phyloP scores from a whole-genome alignment of 2,329 filamentous ascomycete species.

The Westerdykella aurantiaca region DNA sequence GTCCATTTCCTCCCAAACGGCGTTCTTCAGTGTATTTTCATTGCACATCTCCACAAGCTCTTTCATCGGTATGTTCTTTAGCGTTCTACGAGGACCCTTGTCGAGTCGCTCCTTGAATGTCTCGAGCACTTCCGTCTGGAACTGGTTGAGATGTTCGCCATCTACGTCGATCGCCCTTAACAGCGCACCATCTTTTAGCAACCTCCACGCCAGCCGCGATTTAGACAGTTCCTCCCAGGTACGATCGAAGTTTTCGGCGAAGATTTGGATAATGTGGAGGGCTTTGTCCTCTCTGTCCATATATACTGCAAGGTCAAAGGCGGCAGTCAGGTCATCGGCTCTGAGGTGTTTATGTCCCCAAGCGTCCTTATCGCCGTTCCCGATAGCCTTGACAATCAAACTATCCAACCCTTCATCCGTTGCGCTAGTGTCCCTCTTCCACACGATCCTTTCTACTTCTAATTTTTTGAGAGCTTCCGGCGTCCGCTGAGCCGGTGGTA shows the following conservation, averaged over 20 bases:
- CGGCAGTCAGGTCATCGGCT: slow-evolving; percentile 11
- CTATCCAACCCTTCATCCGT: slow-evolving; percentile 10
- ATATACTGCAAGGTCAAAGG: slow-evolving; percentile 13
- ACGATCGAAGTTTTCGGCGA: slow-evolving; percentile 12
- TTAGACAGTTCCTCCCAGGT: slow-evolving; percentile 9
- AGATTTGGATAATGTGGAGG: slow-evolving; percentile 10
- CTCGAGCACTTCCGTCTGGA: slow-evolving; percentile 7
- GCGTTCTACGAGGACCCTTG: slow-evolving; percentile 7
- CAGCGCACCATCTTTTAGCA: slow-evolving; percentile 11
- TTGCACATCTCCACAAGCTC: slow-evolving; percentile 12
- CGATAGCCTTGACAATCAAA: slow-evolving; percentile 8
- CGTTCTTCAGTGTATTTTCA: slow-evolving; percentile 16
- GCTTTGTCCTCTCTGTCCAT: slow-evolving; percentile 10
- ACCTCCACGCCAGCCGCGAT: slow-evolving; percentile 10
- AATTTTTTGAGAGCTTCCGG: slow-evolving; percentile 10
- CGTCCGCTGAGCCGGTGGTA: slow-evolving; percentile 10
- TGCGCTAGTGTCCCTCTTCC: slow-evolving; percentile 10
- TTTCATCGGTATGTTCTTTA: slow-evolving; percentile 7
- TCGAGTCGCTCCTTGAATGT: slow-evolving; percentile 10
- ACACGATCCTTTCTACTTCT: slow-evolving; percentile 13
- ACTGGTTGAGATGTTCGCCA: slow-evolving; percentile 7
- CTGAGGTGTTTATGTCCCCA: not conserved
- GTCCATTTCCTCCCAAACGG: slow-evolving; percentile 17
- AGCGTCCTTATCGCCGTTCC: slow-evolving; percentile 1
- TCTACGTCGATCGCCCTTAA: slow-evolving; percentile 9